Evolutionary conservation across 2,329 filamentous ascomycete genomes (phyloP), one percentile per base, ranked within the genome.

Genomic region (Diaporthe sp.): DNA sequence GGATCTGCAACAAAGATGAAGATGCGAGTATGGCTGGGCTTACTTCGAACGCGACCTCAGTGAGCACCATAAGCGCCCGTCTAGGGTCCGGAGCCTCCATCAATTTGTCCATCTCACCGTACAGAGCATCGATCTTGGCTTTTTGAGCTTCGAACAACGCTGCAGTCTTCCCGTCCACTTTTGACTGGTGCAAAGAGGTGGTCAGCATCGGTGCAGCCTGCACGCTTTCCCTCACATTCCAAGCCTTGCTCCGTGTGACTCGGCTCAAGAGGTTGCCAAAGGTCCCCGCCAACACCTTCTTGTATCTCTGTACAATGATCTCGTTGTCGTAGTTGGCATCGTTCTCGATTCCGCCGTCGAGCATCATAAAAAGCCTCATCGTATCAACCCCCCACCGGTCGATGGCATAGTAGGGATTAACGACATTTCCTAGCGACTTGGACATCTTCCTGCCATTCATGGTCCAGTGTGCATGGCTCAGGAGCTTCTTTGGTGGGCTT

Each of bases 391-490:
- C 95, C 85, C 95, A 99, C 9, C 96, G 91, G 77, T 98, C 93
- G 65, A 98, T 90, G 17, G 97, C 97, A 79, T 95, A 95, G 81
- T 97, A 95, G 0, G 97, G 97, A 81, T 98, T 97, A 58, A 99
- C 96, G 2, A 98, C 96, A 82, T 98, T 98, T 77, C 97, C 97
- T 2, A 94, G 91, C 1, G 95, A 98, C 84, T 99, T 99, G 77
- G 96, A 96, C 96, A 99, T 99, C 84, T 99, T 99, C 79, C 92
- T 91, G 72, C 92, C 92, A 74, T 94, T 94, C 85, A 99, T 92
- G 19, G 95, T 98, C 97, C 97, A 99, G 83, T 99, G 97, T 2
- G 93, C 95, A 82, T 99, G 97, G 71, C 95, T 95, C 3, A 99
- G 87, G 44, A 99, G 90, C 77, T 92, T 92, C 81, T 92, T 93